Conservation (phyloP, 805 yeast genomes). For the Teunomyces barrocoloradensis region DNA sequence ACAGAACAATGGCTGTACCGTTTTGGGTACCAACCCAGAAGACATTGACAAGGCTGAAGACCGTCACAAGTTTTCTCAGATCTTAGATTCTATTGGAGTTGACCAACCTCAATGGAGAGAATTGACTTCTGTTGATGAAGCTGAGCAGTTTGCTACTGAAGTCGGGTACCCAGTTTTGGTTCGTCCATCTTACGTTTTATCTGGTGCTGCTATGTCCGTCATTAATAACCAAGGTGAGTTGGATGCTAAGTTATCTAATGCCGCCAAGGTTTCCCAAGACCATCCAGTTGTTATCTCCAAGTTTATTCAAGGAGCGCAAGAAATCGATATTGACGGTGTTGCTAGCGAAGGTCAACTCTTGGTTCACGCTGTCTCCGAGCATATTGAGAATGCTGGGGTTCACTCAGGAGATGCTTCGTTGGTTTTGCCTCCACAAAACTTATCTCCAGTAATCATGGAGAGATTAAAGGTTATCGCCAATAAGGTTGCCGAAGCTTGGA, state of each 20-base stretch:
- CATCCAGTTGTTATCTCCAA: constrained; percentile 97
- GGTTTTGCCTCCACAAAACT: constrained; percentile 84
- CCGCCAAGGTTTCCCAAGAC: constrained; percentile 90
- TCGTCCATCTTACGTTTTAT: constrained; percentile 94
- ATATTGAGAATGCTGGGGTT: constrained; percentile 97
- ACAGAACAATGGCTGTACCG: constrained; percentile 79
- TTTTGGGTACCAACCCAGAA: constrained; percentile 90
- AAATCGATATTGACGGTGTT: constrained; percentile 96
- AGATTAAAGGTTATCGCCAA: constrained; percentile 86
- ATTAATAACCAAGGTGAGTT: constrained; percentile 77
- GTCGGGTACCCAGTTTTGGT: constrained; percentile 96
- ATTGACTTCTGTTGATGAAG: constrained; percentile 80
- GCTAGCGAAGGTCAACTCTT: constrained; percentile 84
- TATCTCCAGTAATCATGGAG: constrained; percentile 61
- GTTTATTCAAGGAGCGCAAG: constrained; percentile 93
- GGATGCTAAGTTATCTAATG: constrained; percentile 76
- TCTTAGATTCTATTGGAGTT: constrained; percentile 85
- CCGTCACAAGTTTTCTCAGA: constrained; percentile 95
- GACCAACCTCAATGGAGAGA: constrained; percentile 99
- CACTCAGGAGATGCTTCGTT: constrained; percentile 99
- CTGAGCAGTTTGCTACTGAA: constrained; percentile 75
- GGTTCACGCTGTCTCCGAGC: constrained; percentile 96
- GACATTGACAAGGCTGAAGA: constrained; percentile 97
- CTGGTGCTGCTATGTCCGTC: constrained; percentile 99
- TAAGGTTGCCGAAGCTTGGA: constrained; percentile 92